Base-by-base conservation (phyloP, 2,329 filamentous ascomycete species). In the Diplodia sapinea region DNA sequence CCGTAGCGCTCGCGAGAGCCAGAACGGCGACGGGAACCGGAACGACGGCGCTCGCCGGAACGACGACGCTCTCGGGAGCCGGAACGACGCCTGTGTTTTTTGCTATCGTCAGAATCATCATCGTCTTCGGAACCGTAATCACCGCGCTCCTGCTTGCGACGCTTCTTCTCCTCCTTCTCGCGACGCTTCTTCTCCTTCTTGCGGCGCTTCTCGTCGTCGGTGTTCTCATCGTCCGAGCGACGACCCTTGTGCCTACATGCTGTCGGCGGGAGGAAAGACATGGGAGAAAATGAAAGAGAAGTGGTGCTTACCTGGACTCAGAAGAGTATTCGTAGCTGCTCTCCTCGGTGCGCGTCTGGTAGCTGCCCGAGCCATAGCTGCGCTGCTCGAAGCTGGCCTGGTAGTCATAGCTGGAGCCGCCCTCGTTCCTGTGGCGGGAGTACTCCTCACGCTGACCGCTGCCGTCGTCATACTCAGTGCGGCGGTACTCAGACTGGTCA, bases 391-490 rank as follows among this genome's bases (percentile, higher is more conserved):
- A 84, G 57, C 80, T 82, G 74, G 89, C 83, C 73, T 89, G 81
- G 71, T 88, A 89, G 50, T 86, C 85, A 70, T 86, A 87, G 36
- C 83, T 84, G 17, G 72, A 73, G 17, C 73, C 73, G 26, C 81
- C 79, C 56, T 85, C 82, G 73, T 89, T 79, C 68, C 83, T 88
- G 70, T 86, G 88, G 38, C 87, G 85, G 68, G 83, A 82, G 77
- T 89, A 91, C 68, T 89, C 86, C 49, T 85, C 83, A 67, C 83
- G 81, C 65, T 84, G 81, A 57, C 85, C 85, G 7, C 65, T 56
- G 61, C 89, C 89, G 66, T 84, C 82, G 20, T 83, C 79, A 69
- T 87, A 86, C 66, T 85, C 81, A 8, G 87, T 90, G 73, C 88
- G 80, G 38, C 81, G 84, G 72, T 87, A 85, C 74, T 89, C 79